Evolutionary conservation across 2,329 filamentous ascomycete genomes (phyloP).

Genomic region (Fusarium sp.): DNA sequence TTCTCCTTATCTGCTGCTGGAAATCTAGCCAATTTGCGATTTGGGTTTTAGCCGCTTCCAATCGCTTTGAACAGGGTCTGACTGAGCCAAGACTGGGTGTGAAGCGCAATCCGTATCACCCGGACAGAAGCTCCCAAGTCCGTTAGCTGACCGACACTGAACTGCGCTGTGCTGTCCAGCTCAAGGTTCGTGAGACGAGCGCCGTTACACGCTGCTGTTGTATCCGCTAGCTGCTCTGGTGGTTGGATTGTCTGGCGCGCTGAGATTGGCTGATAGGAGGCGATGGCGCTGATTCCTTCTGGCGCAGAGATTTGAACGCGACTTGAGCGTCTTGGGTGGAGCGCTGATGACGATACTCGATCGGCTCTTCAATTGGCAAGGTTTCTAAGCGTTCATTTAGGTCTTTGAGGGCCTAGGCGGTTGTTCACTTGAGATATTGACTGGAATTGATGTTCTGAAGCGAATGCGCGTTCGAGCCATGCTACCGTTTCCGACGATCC

Average conservation of each 20-base stretch:
- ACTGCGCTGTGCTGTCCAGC: background rate
- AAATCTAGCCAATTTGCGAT: slow-evolving; percentile 9
- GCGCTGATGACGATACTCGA: background rate
- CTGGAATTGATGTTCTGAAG: slow-evolving; percentile 36
- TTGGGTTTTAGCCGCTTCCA: slow-evolving; percentile 27
- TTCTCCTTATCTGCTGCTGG: slow-evolving; percentile 3
- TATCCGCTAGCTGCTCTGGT: slow-evolving; percentile 18
- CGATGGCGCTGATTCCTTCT: slow-evolving; percentile 22
- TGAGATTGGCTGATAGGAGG: slow-evolving; percentile 42
- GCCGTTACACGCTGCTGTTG: slow-evolving; percentile 34
- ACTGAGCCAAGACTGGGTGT: slow-evolving; percentile 21
- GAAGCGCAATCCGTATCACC: slow-evolving; percentile 16
- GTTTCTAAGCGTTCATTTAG: background rate
- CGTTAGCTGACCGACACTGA: slow-evolving; percentile 6
- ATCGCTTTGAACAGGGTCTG: slow-evolving; percentile 14
- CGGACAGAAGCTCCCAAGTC: slow-evolving; percentile 11
- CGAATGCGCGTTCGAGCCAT: slow-evolving; percentile 38
- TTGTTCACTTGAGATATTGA: slow-evolving; percentile 33
- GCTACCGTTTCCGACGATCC: slow-evolving; percentile 27
- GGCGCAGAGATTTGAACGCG: slow-evolving; percentile 24
- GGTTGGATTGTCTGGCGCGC: slow-evolving; percentile 16
- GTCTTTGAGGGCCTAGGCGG: slow-evolving; percentile 12
- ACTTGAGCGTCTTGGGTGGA: background rate
- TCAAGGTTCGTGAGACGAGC: slow-evolving; percentile 15
- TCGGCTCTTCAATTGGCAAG: background rate